Percentiles rank a stretch among this genome's conserved stretches.
Evolutionary conservation across 495 filamentous ascomycete species (phyloP).

Genomic region (Mytilinidion resinicola): DNA sequence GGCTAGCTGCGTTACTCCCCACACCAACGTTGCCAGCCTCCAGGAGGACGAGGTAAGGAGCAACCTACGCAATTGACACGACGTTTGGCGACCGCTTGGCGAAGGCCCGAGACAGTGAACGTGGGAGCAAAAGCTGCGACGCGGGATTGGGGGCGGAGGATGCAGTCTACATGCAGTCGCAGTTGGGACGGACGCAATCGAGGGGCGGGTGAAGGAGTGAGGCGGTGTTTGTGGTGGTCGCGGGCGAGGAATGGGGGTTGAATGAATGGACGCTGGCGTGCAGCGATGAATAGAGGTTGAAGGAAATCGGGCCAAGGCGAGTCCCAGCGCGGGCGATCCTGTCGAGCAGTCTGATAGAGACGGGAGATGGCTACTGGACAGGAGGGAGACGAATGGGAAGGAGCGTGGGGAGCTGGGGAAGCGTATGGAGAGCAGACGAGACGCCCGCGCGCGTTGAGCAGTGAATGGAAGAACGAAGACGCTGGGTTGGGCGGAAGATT

Average conservation of each 20-base stretch:
- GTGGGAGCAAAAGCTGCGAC: neutral
- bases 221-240: neutral
- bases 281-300: constrained; percentile 1
- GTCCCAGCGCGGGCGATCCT: neutral
- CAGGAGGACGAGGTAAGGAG: neutral
- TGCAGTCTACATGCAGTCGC: neutral
- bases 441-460: constrained; percentile 3
- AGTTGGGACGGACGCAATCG: neutral
- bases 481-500: neutral
- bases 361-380: neutral
- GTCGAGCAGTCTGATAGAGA: neutral
- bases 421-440: neutral
- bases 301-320: neutral
- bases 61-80: neutral
- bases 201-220: neutral
- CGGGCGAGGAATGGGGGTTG: constrained; percentile 1
- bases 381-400: neutral
- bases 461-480: constrained; percentile 4
- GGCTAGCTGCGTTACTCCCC: neutral
- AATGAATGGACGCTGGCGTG: constrained; percentile 3
- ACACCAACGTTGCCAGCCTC: neutral
- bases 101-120: neutral
- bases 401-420: neutral
- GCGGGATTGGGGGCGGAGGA: neutral
- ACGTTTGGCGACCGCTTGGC: neutral